A percentile compares a stretch with the other conserved stretches of the same genome.
phyloP scores from a whole-genome alignment of 345 rosid genomes.

The Theobroma cacao region DNA sequence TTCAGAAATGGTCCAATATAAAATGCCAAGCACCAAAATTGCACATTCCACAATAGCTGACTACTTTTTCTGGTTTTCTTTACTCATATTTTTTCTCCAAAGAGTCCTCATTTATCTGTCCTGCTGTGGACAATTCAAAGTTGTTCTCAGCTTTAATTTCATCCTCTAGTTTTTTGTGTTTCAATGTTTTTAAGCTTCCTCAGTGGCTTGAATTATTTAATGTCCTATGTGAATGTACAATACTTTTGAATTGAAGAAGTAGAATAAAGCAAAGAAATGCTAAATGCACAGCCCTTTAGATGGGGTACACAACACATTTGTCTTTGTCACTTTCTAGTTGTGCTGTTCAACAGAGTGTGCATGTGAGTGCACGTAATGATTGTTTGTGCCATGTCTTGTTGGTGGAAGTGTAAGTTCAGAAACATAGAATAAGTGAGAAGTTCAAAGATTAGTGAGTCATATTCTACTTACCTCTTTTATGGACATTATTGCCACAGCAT shows the following conservation, averaged over 20 bases:
- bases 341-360: background rate
- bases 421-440: background rate
- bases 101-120: background rate
- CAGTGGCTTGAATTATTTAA: background rate
- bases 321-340: background rate
- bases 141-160: background rate
- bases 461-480: background rate
- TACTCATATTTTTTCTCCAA: constrained; percentile 12
- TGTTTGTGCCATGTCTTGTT: background rate
- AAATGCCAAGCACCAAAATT: background rate
- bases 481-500: background rate
- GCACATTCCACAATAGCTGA: background rate
- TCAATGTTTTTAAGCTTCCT: background rate
- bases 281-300: background rate
- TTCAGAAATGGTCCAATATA: background rate
- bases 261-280: background rate
- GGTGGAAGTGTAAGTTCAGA: background rate
- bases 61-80: constrained; percentile 1
- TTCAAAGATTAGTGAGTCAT: background rate
- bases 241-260: background rate
- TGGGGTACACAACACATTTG: background rate
- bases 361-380: background rate
- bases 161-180: background rate
- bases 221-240: no score
- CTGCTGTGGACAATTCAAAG: background rate